Conservation (phyloP, 2,329 filamentous ascomycete genomes). For the Ustilaginoidea virens region DNA sequence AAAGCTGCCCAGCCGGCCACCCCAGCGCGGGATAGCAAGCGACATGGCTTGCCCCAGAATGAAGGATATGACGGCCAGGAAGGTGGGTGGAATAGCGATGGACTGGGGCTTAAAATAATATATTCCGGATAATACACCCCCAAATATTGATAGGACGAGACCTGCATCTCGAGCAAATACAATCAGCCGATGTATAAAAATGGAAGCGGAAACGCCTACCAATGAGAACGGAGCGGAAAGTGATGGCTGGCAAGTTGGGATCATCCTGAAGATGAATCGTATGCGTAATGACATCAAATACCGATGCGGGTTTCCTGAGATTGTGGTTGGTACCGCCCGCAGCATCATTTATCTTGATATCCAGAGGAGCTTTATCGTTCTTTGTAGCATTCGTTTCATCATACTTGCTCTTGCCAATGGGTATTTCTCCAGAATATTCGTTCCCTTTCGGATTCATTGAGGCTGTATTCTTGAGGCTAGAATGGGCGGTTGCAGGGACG, state of each 20-base stretch:
- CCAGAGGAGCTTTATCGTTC: too few relatives aligned
- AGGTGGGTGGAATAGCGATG: slow-evolving; percentile 11
- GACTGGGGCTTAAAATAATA: slow-evolving; percentile 12
- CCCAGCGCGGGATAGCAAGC: slow-evolving; percentile 6
- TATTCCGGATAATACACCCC: slow-evolving; percentile 10
- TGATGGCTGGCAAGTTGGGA: slow-evolving; percentile 10
- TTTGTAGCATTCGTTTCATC: too few relatives aligned
- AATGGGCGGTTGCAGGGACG: too few relatives aligned
- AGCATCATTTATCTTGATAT: too few relatives aligned
- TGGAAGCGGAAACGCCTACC: slow-evolving; percentile 5
- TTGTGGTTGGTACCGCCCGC: neutral
- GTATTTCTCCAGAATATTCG: too few relatives aligned
- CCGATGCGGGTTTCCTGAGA: neutral
- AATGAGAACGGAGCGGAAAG: slow-evolving; percentile 9
- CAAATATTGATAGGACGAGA: slow-evolving; percentile 9
- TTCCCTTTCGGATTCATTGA: too few relatives aligned
- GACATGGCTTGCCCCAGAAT: slow-evolving; percentile 4
- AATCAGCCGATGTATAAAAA: too few relatives aligned
- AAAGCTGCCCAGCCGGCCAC: slow-evolving; percentile 5
- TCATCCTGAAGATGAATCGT: slow-evolving; percentile 12
- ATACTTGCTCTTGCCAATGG: too few relatives aligned
- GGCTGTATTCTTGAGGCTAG: too few relatives aligned
- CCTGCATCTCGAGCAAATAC: slow-evolving; percentile 4
- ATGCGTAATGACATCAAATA: slow-evolving; percentile 7
- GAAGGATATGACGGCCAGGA: slow-evolving; percentile 10